Conservation (phyloP, 2,329 filamentous ascomycete genomes). For the Raffaelea albimanens region DNA sequence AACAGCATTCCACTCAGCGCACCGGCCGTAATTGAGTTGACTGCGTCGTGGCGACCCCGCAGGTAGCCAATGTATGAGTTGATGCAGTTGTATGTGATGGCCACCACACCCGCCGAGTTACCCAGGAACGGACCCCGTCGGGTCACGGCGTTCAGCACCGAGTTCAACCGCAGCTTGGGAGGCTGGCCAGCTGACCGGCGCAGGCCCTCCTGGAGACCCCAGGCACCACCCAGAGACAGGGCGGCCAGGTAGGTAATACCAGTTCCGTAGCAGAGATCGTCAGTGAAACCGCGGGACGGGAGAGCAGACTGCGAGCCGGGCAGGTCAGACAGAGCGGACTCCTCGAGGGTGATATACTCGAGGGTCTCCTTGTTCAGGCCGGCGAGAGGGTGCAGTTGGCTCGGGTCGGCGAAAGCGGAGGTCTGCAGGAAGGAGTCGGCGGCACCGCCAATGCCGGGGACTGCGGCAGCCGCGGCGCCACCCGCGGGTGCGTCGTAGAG, state of each 20-base stretch:
- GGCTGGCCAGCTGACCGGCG: slow-evolving; percentile 66
- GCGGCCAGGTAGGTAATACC: slow-evolving; percentile 90
- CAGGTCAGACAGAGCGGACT: slow-evolving; percentile 76
- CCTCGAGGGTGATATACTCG: slow-evolving; percentile 92
- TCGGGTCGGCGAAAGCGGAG: slow-evolving; percentile 72
- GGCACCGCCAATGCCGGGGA: slow-evolving; percentile 59
- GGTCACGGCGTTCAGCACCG: slow-evolving; percentile 88
- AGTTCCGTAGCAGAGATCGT: slow-evolving; percentile 96
- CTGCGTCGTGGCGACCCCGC: slow-evolving; percentile 78
- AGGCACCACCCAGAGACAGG: slow-evolving; percentile 74
- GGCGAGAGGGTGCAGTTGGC: slow-evolving; percentile 83
- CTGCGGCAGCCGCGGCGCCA: too few species aligned
- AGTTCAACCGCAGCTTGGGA: slow-evolving; percentile 88
- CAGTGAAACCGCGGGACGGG: slow-evolving; percentile 92
- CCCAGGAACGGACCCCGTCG: slow-evolving; percentile 88
- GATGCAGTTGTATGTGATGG: slow-evolving; percentile 90
- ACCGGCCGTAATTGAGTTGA: slow-evolving; percentile 81
- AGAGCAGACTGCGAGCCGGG: slow-evolving; percentile 80
- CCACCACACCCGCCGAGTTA: slow-evolving; percentile 91
- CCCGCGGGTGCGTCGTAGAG: slow-evolving; percentile 41
- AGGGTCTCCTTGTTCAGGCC: slow-evolving; percentile 87
- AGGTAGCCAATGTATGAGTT: slow-evolving; percentile 75
- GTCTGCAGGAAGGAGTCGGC: slow-evolving; percentile 77
- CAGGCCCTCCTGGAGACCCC: slow-evolving; percentile 87
- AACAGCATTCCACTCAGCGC: slow-evolving; percentile 87